Evolutionary conservation across 805 yeast species (phyloP), one percentile per base, ranked within the genome.

Genomic region (Kurtzmaniella fragi): DNA sequence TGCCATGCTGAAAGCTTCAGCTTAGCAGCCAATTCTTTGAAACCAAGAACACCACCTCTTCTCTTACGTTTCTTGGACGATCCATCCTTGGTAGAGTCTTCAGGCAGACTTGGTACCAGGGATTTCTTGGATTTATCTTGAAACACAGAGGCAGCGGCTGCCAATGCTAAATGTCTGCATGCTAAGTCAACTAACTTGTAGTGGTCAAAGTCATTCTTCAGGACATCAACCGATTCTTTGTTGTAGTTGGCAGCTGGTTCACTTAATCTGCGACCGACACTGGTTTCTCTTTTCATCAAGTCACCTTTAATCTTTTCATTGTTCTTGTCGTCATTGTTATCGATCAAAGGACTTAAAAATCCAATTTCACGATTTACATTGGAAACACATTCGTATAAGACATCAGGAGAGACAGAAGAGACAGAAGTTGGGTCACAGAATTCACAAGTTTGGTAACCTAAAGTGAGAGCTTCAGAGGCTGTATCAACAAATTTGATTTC

Each of bases 1-100:
- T 88, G 96, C 95, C 95, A 88, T 17, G 95, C 93, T 9, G 87
- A 77, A 42, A 88, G 71, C 48, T 83, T 83, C 8, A 89, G 81
- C 54, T 87, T 84, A 15, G 86, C 80, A 7, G 95, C 96, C 53
- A 88, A 71, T 57, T 88, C 95, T 58, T 86, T 84, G 66, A 88
- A 88, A 0, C 90, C 91, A 34, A 83, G 62, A 9, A 82, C 86
- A 31, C 88, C 89, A 14, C 91, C 91, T 59, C 87, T 70, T 67
- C 84, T 76, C 56, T 76, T 72, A 56, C 72, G 71, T 58, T 70
- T 64, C 29, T 56, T 53, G 15, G 42, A 44, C 12, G 47, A 42
- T 2, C 40, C 13, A 3, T 40, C 27, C 3, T 35, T 43, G 43
- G 40, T 45, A 14, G 45, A 36, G 1, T 49, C 55, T 11, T 54